These are phyloP conservation scores for Eucalyptus caleyi DNA, from an alignment of 345 rosid species.

Conservation along the genomic window DNA sequence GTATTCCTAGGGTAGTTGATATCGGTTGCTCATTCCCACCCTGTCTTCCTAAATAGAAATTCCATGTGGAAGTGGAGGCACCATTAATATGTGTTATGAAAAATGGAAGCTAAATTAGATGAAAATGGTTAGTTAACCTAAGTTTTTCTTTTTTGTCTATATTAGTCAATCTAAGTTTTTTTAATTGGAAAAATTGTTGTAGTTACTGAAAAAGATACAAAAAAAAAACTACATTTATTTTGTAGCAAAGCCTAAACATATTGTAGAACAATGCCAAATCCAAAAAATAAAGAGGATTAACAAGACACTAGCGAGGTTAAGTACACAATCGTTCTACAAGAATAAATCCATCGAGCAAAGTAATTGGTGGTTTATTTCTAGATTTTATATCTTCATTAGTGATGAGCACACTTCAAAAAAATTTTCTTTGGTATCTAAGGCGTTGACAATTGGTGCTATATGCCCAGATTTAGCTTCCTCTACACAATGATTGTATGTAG, in stretches of 20 bases:
- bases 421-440: background rate
- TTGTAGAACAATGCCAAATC: background rate
- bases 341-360: accelerated
- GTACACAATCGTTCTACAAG: background rate
- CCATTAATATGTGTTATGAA: background rate
- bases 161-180: background rate
- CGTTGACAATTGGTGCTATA: background rate
- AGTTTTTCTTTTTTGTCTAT: background rate
- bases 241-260: background rate
- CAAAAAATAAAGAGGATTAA: too few relatives aligned
- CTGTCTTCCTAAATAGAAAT: background rate
- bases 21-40: background rate
- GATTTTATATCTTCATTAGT: background rate
- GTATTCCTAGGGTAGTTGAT: too few relatives aligned
- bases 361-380: background rate
- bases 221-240: background rate
- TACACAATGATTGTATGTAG: background rate
- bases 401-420: background rate
- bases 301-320: background rate
- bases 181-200: accelerated
- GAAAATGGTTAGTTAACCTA: background rate
- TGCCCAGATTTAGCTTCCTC: background rate
- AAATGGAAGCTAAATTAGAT: background rate
- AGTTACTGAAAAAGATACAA: background rate
- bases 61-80: background rate